Evolutionary conservation across 352 stramenopile genomes (phyloP).

Genomic region (Pythium monospermum): DNA sequence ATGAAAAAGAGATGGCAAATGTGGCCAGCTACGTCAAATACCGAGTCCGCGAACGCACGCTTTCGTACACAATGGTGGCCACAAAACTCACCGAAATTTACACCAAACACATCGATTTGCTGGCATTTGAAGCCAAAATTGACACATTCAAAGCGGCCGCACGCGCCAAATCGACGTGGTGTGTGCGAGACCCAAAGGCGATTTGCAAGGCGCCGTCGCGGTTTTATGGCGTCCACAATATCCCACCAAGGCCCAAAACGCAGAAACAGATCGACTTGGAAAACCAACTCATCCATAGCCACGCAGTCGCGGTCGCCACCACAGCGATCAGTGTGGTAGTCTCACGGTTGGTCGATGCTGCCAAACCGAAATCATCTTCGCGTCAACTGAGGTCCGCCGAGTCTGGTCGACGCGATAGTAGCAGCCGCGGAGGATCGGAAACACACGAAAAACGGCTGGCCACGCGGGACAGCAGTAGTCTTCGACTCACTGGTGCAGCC

Average conservation of each 20-base stretch:
- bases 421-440: slow-evolving; percentile 11
- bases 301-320: slow-evolving; percentile 29
- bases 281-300: slow-evolving; percentile 12
- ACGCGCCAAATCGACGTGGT: slow-evolving; percentile 47
- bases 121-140: slow-evolving; percentile 36
- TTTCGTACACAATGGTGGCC: slow-evolving; percentile 19
- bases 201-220: slow-evolving; percentile 36
- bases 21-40: slow-evolving; percentile 44
- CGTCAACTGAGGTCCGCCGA: slow-evolving; percentile 10
- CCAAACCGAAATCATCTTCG: slow-evolving; percentile 11
- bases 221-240: slow-evolving; percentile 46
- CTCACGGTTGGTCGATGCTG: slow-evolving; percentile 26
- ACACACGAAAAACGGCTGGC: neutral
- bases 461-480: too few species aligned
- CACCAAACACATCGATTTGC: slow-evolving; percentile 20
- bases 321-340: slow-evolving; percentile 32
- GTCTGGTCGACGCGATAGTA: slow-evolving; percentile 1
- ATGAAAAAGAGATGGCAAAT: slow-evolving; percentile 49
- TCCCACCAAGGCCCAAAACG: slow-evolving; percentile 37
- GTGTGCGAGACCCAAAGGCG: slow-evolving; percentile 44
- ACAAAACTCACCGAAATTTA: slow-evolving; percentile 32
- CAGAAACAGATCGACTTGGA: slow-evolving; percentile 39
- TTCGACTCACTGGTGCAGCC: slow-evolving; percentile 13
- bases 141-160: slow-evolving; percentile 41
- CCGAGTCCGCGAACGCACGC: slow-evolving; percentile 41